A percentile compares a stretch with the other conserved stretches of the same genome.
Evolutionary conservation across 345 rosid species (phyloP).

Genomic region (Cochlearia excelsa): DNA sequence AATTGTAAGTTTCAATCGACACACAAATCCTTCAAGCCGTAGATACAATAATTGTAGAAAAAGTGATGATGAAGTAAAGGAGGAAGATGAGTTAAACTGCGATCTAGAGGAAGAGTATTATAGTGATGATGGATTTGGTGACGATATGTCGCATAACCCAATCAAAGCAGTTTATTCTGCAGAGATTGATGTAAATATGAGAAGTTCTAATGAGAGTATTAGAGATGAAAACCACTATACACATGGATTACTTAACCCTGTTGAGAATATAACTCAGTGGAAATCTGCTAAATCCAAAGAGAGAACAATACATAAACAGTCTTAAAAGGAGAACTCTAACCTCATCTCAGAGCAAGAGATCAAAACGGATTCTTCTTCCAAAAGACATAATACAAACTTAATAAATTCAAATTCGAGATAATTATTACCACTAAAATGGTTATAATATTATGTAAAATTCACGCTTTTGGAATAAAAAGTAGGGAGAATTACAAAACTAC

Average conservation of each 20-base stretch:
- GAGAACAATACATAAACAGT: conserved; percentile 37
- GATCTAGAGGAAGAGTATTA: conserved; percentile 42
- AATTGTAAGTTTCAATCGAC: conserved; percentile 38
- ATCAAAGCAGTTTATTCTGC: conserved; percentile 16
- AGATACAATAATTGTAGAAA: conserved; percentile 70
- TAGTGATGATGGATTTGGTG: conserved; percentile 38
- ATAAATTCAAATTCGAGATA: no score
- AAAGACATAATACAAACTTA: no score
- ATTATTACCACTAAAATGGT: no score
- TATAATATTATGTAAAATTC: no score
- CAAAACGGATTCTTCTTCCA: conserved; percentile 33
- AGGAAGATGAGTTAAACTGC: conserved; percentile 43
- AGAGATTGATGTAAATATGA: conserved; percentile 34
- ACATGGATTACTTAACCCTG: conserved; percentile 73
- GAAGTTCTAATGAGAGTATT: conserved; percentile 34
- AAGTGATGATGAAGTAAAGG: conserved; percentile 46
- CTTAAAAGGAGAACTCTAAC: conserved; percentile 65
- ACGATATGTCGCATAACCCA: conserved; percentile 21
- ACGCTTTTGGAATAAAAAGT: no score
- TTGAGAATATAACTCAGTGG: conserved; percentile 95
- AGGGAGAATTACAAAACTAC: no score
- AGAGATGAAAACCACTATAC: conserved; percentile 49
- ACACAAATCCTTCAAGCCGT: conserved; percentile 53
- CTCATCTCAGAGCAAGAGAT: conserved; percentile 39
- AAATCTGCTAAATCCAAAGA: conserved; percentile 67